Base-by-base conservation (phyloP, 108 stramenopile genomes). In the Nitzschia putrida region DNA sequence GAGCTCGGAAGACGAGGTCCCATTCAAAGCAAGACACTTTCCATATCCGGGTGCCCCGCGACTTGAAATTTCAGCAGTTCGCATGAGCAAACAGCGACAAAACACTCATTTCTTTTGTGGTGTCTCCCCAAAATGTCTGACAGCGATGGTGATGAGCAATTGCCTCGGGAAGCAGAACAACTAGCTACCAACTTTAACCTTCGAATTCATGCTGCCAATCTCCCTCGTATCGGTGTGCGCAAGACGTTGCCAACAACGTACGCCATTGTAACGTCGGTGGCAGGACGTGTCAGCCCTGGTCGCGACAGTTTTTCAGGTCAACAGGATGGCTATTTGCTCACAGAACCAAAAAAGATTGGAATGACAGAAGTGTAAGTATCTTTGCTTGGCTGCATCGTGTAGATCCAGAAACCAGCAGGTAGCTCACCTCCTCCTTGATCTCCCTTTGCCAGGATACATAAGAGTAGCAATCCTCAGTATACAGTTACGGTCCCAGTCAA, bases 401-500 rank as follows among this genome's bases (percentile, higher is more conserved):
- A 13, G 23, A 8, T 3, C 1, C 1, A 25, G 55, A 56, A 56
- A 1, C 1, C 23, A 23, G 12, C 25, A 56, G 16, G 25, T 25
- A 2, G 22, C 25, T 56, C 22, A 25, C 24, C 1, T 20, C 13
- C 8, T 1, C 6, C 55, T 3, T 3, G 2, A 16, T 14, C 13
- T 54, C 20, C 13, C 14, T 29, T 53, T 53, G 8, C 14, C 52
- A 72, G 72, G 13, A 34, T 79, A 16, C 50, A 50, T 9, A 51
- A 56, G 41, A 63, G 38, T 40, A 42, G 63, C 13, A 22, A 76
- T 61, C 88, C 88, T 21, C 79, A 86, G 47, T 89, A 73, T 73
- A 83, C 78, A 0, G 77, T 53, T 0, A 57, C 79, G 0, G 76
- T 89, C 44, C 42, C 79, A 11, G 68, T 89, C 11, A 73, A 80